Evolutionary conservation across 1,284 basidiomycete species (phyloP).

Genomic region (Vanrija pseudolonga): DNA sequence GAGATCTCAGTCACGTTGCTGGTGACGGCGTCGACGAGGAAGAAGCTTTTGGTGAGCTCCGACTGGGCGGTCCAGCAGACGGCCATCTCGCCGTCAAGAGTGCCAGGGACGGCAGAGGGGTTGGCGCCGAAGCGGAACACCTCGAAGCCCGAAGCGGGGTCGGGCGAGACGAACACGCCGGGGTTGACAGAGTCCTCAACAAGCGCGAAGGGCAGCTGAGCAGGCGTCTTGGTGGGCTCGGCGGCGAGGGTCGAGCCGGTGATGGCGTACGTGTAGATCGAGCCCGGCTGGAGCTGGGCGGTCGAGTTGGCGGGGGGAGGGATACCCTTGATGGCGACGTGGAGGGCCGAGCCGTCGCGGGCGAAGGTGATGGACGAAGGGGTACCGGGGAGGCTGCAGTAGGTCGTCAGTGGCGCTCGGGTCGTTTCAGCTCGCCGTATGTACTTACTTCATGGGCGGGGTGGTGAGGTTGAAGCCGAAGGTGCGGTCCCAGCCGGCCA

Average conservation of each 20-base stretch:
- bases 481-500: constrained; percentile 5
- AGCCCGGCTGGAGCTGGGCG: neutral
- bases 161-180: too few species aligned
- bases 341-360: neutral
- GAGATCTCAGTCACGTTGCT: constrained; percentile 10
- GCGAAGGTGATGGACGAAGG: constrained; percentile 9
- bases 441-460: neutral
- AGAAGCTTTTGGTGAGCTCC: neutral
- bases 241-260: too few species aligned
- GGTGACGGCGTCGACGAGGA: neutral
- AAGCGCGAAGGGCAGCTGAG: too few species aligned
- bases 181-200: too few species aligned
- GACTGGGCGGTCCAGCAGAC: constrained; percentile 12
- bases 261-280: too few species aligned
- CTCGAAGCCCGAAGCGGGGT: too few species aligned
- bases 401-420: too few species aligned
- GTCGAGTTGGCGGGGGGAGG: constrained; percentile 8
- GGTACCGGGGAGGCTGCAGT: neutral
- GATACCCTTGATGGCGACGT: constrained; percentile 8
- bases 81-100: neutral
- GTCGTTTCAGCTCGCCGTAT: too few species aligned
- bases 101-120: too few species aligned
- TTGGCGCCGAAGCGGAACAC: too few species aligned
- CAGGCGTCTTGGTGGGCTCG: too few species aligned
- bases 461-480: constrained; percentile 11